phyloP scores from a whole-genome alignment of 2,329 filamentous ascomycete genomes.

The Coniochaeta prunicola region DNA sequence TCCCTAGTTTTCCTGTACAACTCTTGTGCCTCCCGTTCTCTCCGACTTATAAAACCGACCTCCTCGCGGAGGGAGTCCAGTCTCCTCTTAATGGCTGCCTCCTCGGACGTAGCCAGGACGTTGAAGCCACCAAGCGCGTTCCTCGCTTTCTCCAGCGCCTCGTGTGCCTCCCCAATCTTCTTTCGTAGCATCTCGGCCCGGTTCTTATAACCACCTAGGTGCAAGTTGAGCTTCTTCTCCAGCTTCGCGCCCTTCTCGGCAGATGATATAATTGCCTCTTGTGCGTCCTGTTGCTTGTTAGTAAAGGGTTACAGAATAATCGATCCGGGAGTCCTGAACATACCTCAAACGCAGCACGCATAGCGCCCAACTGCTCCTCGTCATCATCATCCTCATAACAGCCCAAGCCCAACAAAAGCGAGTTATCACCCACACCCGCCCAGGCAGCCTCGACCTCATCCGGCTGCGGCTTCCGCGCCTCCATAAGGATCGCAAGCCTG shows the following conservation, averaged over 20 bases:
- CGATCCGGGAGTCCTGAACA: conserved; percentile 20
- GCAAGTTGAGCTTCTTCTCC: conserved; percentile 85
- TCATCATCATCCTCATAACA: conserved; percentile 74
- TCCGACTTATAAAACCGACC: conserved; percentile 68
- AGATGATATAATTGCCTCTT: conserved; percentile 63
- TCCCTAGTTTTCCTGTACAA: conserved; percentile 69
- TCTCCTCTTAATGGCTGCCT: conserved; percentile 64
- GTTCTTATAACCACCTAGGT: conserved; percentile 85
- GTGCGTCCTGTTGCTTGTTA: conserved; percentile 46
- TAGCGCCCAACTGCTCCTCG: conserved; percentile 54
- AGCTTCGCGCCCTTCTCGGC: conserved; percentile 80
- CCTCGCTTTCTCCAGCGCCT: conserved; percentile 65
- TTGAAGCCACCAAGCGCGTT: conserved; percentile 67
- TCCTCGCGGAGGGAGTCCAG: conserved; percentile 75
- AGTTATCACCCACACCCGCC: conserved; percentile 43
- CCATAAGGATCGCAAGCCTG: conserved; percentile 66
- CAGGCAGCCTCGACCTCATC: conserved; percentile 48
- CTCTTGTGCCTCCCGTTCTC: conserved; percentile 89
- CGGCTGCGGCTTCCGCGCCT: conserved; percentile 47
- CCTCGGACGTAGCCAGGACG: conserved; percentile 71
- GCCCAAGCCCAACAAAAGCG: conserved; percentile 68
- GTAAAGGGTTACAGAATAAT: neutral
- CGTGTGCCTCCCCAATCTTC: conserved; percentile 71
- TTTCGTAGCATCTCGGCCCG: conserved; percentile 71
- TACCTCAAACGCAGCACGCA: conserved; percentile 69